phyloP scores from a whole-genome alignment of 768 basidiomycete genomes.

The Rossbeevera mucosa region DNA sequence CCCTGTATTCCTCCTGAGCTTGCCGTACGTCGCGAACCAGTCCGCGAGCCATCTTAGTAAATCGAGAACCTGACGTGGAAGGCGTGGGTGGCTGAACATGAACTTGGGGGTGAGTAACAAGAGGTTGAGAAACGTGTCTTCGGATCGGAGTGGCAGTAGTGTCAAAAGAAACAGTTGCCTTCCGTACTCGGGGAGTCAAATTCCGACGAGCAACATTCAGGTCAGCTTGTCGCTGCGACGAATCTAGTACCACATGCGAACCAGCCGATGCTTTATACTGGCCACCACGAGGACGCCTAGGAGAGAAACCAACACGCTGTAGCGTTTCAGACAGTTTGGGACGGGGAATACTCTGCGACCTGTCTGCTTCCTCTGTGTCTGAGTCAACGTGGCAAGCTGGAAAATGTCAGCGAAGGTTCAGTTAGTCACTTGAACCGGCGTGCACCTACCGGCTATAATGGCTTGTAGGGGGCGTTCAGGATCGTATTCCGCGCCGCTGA shows the following conservation, averaged over 20 bases:
- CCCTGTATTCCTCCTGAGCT: constrained; percentile 28
- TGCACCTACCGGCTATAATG: constrained; percentile 55
- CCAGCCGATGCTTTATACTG: constrained; percentile 25
- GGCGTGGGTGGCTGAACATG: constrained; percentile 60
- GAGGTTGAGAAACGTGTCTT: constrained; percentile 20
- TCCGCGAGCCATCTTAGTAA: constrained; percentile 55
- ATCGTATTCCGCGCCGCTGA: constrained; percentile 81
- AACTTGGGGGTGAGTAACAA: constrained; percentile 43
- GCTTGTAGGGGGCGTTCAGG: constrained; percentile 74
- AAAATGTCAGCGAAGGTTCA: constrained; percentile 18
- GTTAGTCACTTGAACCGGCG: neutral
- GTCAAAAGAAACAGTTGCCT: constrained; percentile 28
- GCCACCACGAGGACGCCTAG: constrained; percentile 62
- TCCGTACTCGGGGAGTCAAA: constrained; percentile 34
- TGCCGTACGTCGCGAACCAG: constrained; percentile 52
- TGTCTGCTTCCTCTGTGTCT: constrained; percentile 46
- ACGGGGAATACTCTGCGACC: constrained; percentile 40
- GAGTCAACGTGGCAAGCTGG: constrained; percentile 47
- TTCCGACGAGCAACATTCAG: constrained; percentile 14
- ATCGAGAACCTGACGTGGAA: constrained; percentile 49
- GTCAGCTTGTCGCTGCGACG: constrained; percentile 15
- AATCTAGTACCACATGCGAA: constrained; percentile 8
- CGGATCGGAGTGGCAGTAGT: constrained; percentile 25
- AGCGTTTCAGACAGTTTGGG: constrained; percentile 71
- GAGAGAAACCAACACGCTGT: constrained; percentile 65